Conservation (phyloP, 1,139 yeast genomes). For the Geotrichum fermentans region DNA sequence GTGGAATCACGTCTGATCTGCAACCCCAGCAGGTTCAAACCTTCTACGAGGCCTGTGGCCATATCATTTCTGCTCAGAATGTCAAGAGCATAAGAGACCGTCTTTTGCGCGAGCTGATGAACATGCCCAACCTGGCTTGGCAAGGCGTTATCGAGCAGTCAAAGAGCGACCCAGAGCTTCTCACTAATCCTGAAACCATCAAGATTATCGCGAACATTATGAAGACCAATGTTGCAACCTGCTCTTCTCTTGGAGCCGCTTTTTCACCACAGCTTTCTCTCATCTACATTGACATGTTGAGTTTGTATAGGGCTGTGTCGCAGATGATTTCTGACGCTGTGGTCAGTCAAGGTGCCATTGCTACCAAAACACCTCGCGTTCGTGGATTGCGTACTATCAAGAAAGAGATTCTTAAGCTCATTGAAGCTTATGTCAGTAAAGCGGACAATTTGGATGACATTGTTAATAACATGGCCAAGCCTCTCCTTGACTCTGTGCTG, state of each 20-base stretch:
- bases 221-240: constrained; percentile 91
- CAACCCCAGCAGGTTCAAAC: constrained; percentile 98
- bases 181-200: constrained; percentile 80
- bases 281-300: constrained; percentile 85
- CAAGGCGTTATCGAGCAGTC: constrained; percentile 80
- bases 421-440: constrained; percentile 82
- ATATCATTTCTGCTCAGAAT: constrained; percentile 81
- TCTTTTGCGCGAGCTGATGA: constrained; percentile 75
- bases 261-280: constrained; percentile 83
- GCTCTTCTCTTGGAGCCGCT: constrained; percentile 88
- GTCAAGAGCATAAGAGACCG: constrained; percentile 61
- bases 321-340: constrained; percentile 81
- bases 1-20: constrained; percentile 81
- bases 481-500: constrained; percentile 76
- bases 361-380: constrained; percentile 94
- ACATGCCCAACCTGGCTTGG: constrained; percentile 93
- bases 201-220: constrained; percentile 89
- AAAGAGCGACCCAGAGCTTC: constrained; percentile 71
- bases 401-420: constrained; percentile 83
- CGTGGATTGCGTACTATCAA: constrained; percentile 94
- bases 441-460: constrained; percentile 85
- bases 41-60: constrained; percentile 95
- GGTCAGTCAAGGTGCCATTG: constrained; percentile 74
- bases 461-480: constrained; percentile 76
- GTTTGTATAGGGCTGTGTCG: constrained; percentile 83